Evolutionary conservation across 2,329 filamentous ascomycete genomes (phyloP).

Genomic region (Sclerotinia trifoliorum): DNA sequence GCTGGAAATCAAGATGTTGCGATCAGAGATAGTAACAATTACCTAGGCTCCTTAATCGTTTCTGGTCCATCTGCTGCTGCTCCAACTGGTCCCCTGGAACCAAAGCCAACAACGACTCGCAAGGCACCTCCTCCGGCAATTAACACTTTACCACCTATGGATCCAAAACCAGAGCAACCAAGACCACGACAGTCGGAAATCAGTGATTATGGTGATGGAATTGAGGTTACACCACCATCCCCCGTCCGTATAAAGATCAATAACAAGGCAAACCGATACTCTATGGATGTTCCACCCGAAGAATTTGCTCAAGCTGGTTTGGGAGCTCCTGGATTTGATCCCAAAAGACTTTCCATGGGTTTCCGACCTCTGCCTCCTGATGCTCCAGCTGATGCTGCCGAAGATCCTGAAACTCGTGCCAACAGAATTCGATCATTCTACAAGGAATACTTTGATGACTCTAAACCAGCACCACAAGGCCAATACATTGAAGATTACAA

Average conservation of each 20-base stretch:
- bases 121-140: conserved; percentile 22
- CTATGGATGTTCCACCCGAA: conserved; percentile 41
- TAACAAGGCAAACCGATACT: conserved; percentile 37
- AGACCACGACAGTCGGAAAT: conserved; percentile 47
- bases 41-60: conserved; percentile 35
- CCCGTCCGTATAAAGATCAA: conserved; percentile 40
- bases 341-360: conserved; percentile 63
- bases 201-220: conserved; percentile 55
- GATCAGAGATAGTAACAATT: conserved; percentile 38
- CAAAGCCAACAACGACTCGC: conserved; percentile 22
- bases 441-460: conserved; percentile 98
- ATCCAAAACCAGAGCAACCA: conserved; percentile 39
- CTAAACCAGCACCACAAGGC: conserved; percentile 47
- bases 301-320: conserved; percentile 46
- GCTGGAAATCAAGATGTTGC: conserved; percentile 24
- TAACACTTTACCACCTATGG: conserved; percentile 37
- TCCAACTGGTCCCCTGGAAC: conserved; percentile 18
- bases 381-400: conserved; percentile 66
- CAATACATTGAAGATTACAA: conserved; percentile 76
- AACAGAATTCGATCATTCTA: conserved; percentile 98
- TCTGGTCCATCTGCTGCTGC: conserved; percentile 17
- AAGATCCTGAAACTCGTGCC: conserved; percentile 90
- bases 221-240: conserved; percentile 47
- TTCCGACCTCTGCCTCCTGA: conserved; percentile 86
- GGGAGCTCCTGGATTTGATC: conserved; percentile 54